These are phyloP conservation scores for Pestalotiopsis sp. DNA, from an alignment of 2,329 filamentous ascomycete genomes.

Conservation along the genomic window DNA sequence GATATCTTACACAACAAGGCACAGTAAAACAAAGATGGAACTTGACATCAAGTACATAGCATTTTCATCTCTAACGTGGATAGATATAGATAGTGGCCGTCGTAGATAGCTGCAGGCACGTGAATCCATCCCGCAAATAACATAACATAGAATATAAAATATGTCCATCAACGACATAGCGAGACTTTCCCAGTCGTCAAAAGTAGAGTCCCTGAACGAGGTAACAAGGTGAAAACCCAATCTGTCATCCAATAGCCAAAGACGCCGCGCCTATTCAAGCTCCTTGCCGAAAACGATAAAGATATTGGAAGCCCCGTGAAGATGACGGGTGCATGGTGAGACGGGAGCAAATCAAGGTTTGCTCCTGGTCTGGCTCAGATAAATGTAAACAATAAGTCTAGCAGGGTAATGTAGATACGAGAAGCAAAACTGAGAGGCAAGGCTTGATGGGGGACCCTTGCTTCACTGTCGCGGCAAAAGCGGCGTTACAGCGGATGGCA, in stretches of 20 bases:
- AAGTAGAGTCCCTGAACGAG: neutral
- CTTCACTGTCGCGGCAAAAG: neutral
- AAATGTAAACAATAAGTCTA: slow-evolving; percentile 7
- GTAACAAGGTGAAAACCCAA: neutral
- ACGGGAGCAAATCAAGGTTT: neutral
- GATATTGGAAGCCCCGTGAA: neutral
- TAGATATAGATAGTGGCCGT: neutral
- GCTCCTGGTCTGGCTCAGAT: neutral
- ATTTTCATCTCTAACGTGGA: slow-evolving; percentile 4
- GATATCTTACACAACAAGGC: neutral
- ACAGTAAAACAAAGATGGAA: neutral
- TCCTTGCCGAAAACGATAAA: slow-evolving; percentile 6
- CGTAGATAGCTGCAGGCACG: neutral
- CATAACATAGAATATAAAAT: slow-evolving; percentile 7
- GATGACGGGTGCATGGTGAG: slow-evolving; percentile 2
- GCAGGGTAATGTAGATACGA: slow-evolving; percentile 6
- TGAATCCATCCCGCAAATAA: slow-evolving; percentile 4
- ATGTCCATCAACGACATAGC: neutral
- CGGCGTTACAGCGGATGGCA: neutral
- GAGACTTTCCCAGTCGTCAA: slow-evolving; percentile 2
- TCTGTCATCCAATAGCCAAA: slow-evolving; percentile 7
- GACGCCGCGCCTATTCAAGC: slow-evolving; percentile 7
- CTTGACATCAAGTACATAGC: neutral
- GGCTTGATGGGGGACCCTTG: slow-evolving; percentile 8
- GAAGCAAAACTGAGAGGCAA: slow-evolving; percentile 8